These are phyloP conservation scores for Candida smagusa DNA, from an alignment of 1,139 yeast genomes.

Conservation along the genomic window DNA sequence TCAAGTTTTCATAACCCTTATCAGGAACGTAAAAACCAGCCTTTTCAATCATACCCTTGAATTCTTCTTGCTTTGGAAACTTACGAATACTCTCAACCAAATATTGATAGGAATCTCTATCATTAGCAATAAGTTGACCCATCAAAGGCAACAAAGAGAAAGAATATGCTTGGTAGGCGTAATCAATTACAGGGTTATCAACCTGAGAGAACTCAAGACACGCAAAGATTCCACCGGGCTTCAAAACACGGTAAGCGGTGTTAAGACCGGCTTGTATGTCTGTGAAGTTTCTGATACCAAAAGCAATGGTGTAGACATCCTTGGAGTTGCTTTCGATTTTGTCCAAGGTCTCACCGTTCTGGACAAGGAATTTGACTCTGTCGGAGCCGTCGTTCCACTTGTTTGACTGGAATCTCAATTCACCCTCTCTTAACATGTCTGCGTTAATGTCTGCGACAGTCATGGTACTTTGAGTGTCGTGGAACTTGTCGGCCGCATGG, in stretches of 20 bases:
- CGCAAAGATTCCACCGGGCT: conserved; percentile 98
- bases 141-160: conserved; percentile 84
- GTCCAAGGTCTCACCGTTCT: conserved; percentile 89
- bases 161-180: conserved; percentile 82
- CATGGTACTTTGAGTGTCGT: conserved; percentile 77
- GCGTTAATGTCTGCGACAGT: conserved; percentile 93
- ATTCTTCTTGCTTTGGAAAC: conserved; percentile 90
- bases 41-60: conserved; percentile 85
- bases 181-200: conserved; percentile 70
- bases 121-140: conserved; percentile 95
- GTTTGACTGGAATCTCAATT: conserved; percentile 58
- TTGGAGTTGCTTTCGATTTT: conserved; percentile 81
- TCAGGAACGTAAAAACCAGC: conserved; percentile 91
- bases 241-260: conserved; percentile 90
- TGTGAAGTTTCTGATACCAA: conserved; percentile 96
- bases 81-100: conserved; percentile 88
- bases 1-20: conserved; percentile 87
- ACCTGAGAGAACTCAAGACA: conserved; percentile 95
- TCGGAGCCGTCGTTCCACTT: conserved; percentile 53
- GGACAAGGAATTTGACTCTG: conserved; percentile 78
- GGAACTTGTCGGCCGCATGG: conserved; percentile 78
- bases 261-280: conserved; percentile 88
- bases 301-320: conserved; percentile 94
- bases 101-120: conserved; percentile 92
- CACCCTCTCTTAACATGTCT: conserved; percentile 94